These are phyloP conservation scores for Fraxinus floribunda DNA, from an alignment of 305 asterid genomes.

Conservation along the genomic window DNA sequence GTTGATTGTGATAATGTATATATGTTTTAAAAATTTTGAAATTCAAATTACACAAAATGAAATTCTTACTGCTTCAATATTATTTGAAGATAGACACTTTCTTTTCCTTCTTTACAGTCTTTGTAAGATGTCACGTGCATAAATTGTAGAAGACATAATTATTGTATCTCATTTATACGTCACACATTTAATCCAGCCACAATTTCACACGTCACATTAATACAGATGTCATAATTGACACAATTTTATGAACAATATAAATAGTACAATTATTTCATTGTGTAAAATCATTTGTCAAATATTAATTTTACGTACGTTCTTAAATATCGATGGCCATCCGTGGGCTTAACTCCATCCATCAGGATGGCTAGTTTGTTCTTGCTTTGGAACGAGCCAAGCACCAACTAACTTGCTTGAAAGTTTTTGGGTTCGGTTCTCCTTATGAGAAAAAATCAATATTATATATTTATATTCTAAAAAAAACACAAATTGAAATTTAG, in stretches of 20 bases:
- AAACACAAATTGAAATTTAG: not conserved
- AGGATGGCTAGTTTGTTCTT: not conserved
- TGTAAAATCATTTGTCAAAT: not conserved
- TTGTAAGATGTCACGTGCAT: not conserved
- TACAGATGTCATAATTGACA: not conserved
- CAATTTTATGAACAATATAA: not conserved
- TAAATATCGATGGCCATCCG: not conserved
- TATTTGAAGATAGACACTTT: not conserved
- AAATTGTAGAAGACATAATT: no score
- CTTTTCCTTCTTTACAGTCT: no score
- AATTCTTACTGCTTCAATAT: not conserved
- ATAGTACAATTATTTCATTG: not conserved
- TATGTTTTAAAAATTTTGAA: no score
- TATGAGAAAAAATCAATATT: not conserved
- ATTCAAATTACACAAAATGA: not conserved
- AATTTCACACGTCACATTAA: not conserved
- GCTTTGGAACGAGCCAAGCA: not conserved
- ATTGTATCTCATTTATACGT: no score
- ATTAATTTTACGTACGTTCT: not conserved
- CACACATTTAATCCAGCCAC: not conserved
- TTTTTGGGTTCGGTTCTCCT: no score
- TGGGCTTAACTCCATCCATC: not conserved
- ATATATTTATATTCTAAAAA: no score
- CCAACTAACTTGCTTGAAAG: not conserved
- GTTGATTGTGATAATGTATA: not conserved